Evolutionary conservation across 2,329 filamentous ascomycete genomes (phyloP).

Genomic region (Rhynchosporium graminicola): DNA sequence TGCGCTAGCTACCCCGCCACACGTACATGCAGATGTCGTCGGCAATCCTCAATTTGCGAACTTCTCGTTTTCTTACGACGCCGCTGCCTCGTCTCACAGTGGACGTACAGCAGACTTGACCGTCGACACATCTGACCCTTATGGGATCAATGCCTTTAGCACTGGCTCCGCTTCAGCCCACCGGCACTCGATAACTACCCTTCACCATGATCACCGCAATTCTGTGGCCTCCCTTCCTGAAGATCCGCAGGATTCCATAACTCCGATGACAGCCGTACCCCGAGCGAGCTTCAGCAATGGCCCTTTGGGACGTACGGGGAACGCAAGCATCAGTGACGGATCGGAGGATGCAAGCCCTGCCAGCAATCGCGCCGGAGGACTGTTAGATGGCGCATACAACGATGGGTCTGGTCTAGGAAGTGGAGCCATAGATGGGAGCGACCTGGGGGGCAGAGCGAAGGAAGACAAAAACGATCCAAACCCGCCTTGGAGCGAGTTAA

Average conservation of each 20-base stretch:
- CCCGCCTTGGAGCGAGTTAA: conserved; percentile 78
- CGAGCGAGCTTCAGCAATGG: conserved; percentile 33
- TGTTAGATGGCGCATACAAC: conserved; percentile 33
- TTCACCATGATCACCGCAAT: conserved; percentile 27
- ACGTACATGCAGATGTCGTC: conserved; percentile 30
- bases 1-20: conserved; percentile 32
- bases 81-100: conserved; percentile 46
- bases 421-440: conserved; percentile 53
- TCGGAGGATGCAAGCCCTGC: conserved; percentile 41
- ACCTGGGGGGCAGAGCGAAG: conserved; percentile 54
- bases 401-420: conserved; percentile 60
- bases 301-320: conserved; percentile 27
- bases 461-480: conserved; percentile 60
- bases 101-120: conserved; percentile 41
- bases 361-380: conserved; percentile 35
- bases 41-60: conserved; percentile 49
- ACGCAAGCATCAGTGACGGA: conserved; percentile 35
- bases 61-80: conserved; percentile 54
- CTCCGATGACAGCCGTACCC: conserved; percentile 30
- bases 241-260: conserved; percentile 32
- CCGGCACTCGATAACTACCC: conserved; percentile 32
- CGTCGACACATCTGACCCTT: conserved; percentile 34
- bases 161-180: conserved; percentile 28
- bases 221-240: conserved; percentile 31
- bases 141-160: conserved; percentile 26